Evolutionary conservation across 306 rosid genomes (phyloP), one percentile per base, ranked within the genome.

Genomic region (Mucuna pruriens): DNA sequence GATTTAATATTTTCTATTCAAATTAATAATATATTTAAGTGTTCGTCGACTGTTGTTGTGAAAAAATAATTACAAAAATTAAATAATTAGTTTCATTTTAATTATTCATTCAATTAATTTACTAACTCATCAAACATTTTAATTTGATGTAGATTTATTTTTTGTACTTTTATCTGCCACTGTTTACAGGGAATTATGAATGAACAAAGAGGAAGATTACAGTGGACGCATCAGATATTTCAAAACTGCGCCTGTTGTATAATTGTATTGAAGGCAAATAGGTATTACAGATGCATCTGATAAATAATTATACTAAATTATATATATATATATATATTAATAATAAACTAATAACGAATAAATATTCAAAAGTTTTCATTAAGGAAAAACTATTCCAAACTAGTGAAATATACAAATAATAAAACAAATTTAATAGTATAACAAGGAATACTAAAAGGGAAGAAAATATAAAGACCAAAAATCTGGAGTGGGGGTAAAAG

Each of bases 191-290:
- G 8, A 51, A 44, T 44, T 7, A 40, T n/a, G n/a, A 40, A 1
- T 29, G n/a, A n/a, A 58, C 57, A 4, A 26, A n/a, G 71, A 29
- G 45, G 46, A 15, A 61, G 45, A 44, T 2, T 17, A n/a, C n/a
- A 76, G 33, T 25, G 60, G 61, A 71, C 11, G 3, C 67, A 6
- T 71, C 1, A 13, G 2, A 1, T 33, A 66, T 87, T 73, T 84
- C 96, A 62, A 20, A 84, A 82, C 4, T 84, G 25, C 75, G 90
- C 91, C 38, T 78, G 10, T 19, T 17, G 6, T 60, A 8, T n/a
- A n/a, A n/a, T 55, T 9, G 48, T 33, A 16, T 25, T 31, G 12
- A 13, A 70, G 6, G 22, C 16, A 22, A 33, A 33, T 54, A 77
- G n/a, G 9, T 51, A 78, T 1, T 54, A 49, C 67, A 36, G 8